Evolutionary conservation across 1,139 yeast genomes (phyloP).

Genomic region (Suhomyces bribrorum): DNA sequence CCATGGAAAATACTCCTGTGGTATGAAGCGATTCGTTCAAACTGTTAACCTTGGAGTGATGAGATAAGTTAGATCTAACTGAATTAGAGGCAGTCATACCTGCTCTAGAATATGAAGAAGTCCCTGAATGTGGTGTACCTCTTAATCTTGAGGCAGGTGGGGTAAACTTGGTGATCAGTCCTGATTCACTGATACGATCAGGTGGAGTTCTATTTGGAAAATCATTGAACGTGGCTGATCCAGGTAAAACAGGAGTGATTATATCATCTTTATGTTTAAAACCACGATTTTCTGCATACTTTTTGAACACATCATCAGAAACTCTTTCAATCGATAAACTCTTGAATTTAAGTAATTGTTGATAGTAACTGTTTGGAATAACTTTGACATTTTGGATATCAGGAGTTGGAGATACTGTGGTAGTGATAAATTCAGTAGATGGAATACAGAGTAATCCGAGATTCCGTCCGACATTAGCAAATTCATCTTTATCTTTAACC

Average conservation of each 20-base stretch:
- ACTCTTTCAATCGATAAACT: slow-evolving; percentile 46
- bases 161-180: slow-evolving; percentile 13
- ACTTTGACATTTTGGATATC: slow-evolving; percentile 62
- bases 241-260: slow-evolving; percentile 19
- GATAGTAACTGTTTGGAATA: slow-evolving; percentile 63
- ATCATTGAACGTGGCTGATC: slow-evolving; percentile 13
- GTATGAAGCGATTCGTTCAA: slow-evolving; percentile 35
- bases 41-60: slow-evolving; percentile 30
- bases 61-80: slow-evolving; percentile 35
- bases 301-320: slow-evolving; percentile 45
- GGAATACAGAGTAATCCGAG: slow-evolving; percentile 58
- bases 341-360: slow-evolving; percentile 51
- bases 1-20: slow-evolving; percentile 52
- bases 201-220: slow-evolving; percentile 11
- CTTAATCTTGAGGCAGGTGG: slow-evolving; percentile 18
- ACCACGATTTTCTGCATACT: slow-evolving; percentile 53
- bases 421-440: slow-evolving; percentile 55
- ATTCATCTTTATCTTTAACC: slow-evolving; percentile 19
- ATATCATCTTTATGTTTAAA: slow-evolving; percentile 31
- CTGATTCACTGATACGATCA: slow-evolving; percentile 8
- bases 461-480: slow-evolving; percentile 38
- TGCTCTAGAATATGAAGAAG: slow-evolving; percentile 12
- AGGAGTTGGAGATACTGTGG: slow-evolving; percentile 56
- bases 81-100: slow-evolving; percentile 26
- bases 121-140: slow-evolving; percentile 17